phyloP scores from a whole-genome alignment of 2,329 filamentous ascomycete species.

The Calonectria crousiana region DNA sequence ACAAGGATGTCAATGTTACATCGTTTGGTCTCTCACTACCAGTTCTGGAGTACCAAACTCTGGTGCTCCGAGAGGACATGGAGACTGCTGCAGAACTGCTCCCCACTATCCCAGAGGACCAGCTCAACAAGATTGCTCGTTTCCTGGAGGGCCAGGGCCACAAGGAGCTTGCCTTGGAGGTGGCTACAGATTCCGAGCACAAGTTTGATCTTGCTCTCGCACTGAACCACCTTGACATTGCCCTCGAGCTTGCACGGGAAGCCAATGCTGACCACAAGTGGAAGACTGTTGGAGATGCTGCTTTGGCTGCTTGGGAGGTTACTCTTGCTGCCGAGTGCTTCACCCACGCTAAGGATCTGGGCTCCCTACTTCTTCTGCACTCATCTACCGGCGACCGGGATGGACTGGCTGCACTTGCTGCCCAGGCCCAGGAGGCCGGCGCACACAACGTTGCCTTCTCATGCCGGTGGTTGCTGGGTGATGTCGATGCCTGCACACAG shows the following conservation, averaged over 20 bases:
- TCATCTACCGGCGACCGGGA: constrained; percentile 84
- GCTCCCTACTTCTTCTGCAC: constrained; percentile 88
- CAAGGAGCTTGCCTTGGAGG: constrained; percentile 94
- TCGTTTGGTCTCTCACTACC: constrained; percentile 92
- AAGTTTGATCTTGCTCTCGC: constrained; percentile 93
- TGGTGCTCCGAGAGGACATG: constrained; percentile 93
- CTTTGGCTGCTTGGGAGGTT: constrained; percentile 88
- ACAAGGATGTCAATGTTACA: constrained; percentile 94
- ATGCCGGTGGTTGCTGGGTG: constrained; percentile 87
- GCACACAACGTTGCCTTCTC: constrained; percentile 95
- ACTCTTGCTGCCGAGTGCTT: constrained; percentile 93
- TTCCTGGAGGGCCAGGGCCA: constrained; percentile 98
- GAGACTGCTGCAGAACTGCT: constrained; percentile 91
- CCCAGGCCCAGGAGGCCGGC: constrained; percentile 80
- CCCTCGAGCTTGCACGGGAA: constrained; percentile 84
- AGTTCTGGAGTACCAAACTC: constrained; percentile 96
- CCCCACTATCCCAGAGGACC: constrained; percentile 85
- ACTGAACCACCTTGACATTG: constrained; percentile 86
- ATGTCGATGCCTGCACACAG: constrained; percentile 84
- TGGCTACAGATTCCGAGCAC: constrained; percentile 95
- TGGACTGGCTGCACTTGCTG: constrained; percentile 79
- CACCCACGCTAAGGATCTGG: constrained; percentile 88
- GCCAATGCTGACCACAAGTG: constrained; percentile 96
- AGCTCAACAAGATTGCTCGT: constrained; percentile 97
- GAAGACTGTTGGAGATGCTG: constrained; percentile 96